Percentiles rank a stretch among this genome's conserved stretches.
Evolutionary conservation across 371 early-diverging fungal species (phyloP).

Genomic region (Mucor racemosus): DNA sequence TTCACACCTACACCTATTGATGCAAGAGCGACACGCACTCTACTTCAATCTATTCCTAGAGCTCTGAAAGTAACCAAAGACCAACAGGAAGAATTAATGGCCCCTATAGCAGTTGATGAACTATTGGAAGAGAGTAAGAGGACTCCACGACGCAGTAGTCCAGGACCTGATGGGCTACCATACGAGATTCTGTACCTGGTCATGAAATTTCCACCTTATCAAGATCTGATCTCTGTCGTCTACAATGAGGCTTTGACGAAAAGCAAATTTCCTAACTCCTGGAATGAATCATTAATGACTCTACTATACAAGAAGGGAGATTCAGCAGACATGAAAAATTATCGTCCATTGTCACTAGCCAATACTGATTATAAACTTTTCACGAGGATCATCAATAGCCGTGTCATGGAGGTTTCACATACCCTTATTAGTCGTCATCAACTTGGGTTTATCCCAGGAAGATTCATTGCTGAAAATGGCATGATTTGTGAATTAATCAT

Average conservation of each 20-base stretch:
- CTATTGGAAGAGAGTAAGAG: not conserved
- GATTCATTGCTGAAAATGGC: conserved; percentile 19
- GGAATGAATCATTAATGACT: not conserved
- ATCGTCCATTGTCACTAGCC: conserved; percentile 23
- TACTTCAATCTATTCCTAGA: not conserved
- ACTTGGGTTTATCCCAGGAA: conserved; percentile 7
- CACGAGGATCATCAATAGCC: not conserved
- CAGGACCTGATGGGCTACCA: conserved; percentile 4
- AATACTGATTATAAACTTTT: conserved; percentile 14
- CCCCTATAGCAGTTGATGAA: not conserved
- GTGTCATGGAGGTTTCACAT: not conserved
- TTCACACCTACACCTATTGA: not conserved
- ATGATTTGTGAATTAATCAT: not conserved
- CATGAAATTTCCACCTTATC: not conserved
- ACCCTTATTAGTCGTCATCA: not conserved
- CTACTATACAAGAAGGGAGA: conserved; percentile 15
- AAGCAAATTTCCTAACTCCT: not conserved
- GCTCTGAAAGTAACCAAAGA: no score
- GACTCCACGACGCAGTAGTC: not conserved
- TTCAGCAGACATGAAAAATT: conserved; percentile 17
- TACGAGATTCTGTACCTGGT: conserved; percentile 4
- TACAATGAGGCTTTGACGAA: not conserved
- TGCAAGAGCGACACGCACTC: not conserved
- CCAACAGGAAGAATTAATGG: not conserved
- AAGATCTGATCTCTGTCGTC: not conserved